phyloP scores from a whole-genome alignment of 768 basidiomycete species.

The Butyriboletus loyo region DNA sequence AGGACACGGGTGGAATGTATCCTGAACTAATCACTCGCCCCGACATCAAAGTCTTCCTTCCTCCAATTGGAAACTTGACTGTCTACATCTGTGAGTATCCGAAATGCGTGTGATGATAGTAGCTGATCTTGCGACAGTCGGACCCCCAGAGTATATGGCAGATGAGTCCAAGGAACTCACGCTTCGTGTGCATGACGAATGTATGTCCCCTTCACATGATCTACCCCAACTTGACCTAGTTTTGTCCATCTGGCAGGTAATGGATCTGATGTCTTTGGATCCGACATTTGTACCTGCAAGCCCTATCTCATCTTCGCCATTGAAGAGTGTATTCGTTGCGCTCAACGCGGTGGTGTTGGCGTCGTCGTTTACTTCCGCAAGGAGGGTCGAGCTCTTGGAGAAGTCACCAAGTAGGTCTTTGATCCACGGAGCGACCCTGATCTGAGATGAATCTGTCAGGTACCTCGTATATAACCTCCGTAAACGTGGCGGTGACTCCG shows the following conservation, averaged over 20 bases:
- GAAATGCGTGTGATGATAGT: background rate
- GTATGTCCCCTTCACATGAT: slow-evolving; percentile 38
- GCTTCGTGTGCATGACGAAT: slow-evolving; percentile 91
- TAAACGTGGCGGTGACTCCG: slow-evolving; percentile 90
- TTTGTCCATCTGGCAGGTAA: slow-evolving; percentile 51
- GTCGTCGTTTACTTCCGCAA: slow-evolving; percentile 94
- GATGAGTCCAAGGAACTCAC: slow-evolving; percentile 81
- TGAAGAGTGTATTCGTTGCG: slow-evolving; percentile 85
- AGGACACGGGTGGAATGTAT: slow-evolving; percentile 95
- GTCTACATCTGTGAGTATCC: slow-evolving; percentile 79
- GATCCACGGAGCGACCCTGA: background rate
- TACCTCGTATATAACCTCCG: slow-evolving; percentile 96
- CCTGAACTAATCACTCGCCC: slow-evolving; percentile 94
- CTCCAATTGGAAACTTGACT: slow-evolving; percentile 88
- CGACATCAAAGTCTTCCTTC: slow-evolving; percentile 93
- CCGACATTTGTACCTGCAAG: slow-evolving; percentile 90
- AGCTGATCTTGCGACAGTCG: slow-evolving; percentile 48
- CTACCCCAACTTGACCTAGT: background rate
- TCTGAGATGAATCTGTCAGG: slow-evolving; percentile 33
- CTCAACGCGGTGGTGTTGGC: slow-evolving; percentile 84
- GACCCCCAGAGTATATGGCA: slow-evolving; percentile 73
- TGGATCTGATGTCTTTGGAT: slow-evolving; percentile 95
- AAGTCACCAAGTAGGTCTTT: slow-evolving; percentile 76
- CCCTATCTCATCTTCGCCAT: slow-evolving; percentile 92
- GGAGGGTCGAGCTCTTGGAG: slow-evolving; percentile 89